Evolutionary conservation across 495 filamentous ascomycete genomes (phyloP), one percentile per base, ranked within the genome.

Genomic region (Elasticomyces elasticus): DNA sequence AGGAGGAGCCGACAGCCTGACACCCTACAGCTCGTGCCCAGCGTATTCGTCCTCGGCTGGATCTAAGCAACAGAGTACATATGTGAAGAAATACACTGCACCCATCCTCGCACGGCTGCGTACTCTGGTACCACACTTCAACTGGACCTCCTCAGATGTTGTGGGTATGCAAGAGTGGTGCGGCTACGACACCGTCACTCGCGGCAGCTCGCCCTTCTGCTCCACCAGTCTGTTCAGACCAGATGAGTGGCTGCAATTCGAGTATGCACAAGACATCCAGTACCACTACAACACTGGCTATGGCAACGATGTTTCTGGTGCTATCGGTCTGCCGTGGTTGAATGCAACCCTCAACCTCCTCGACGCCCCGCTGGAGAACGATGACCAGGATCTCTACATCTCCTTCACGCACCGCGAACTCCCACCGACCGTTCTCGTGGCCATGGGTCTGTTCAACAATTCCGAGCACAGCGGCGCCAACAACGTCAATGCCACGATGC

Each of bases 131-230:
- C 72, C 71, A 24, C 58, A 49, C 0, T 76, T 74, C 66, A 71
- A 75, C 60, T 75, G 74, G 57, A 74, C 69, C 15, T 59, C 67
- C 15, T 62, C 69, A 24, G 73, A 76, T 47, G 69, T 76, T 13
- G 72, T 72, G 46, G 74, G 68, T 52, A 74, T 76, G 69, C 72
- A 72, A 62, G 66, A 74, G 54, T 58, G 74, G 19, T 82, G 79
- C 60, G 78, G 74, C 9, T 81, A 79, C 45, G 79, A 82, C 53
- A 74, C 71, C 10, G 77, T 79, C 56, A 79, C 80, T 56, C 76
- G 68, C 0, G 79, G 79, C 11, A 64, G 56, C 6, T 77, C 74
- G 12, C 72, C 76, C 0, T 82, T 72, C 70, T 80, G 79, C 50
- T 61, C 63, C 22, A 53, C 70, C 13, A 61, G 62, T 40, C 67